Percentiles rank a stretch among this genome's conserved stretches.
phyloP scores from a whole-genome alignment of 2,329 filamentous ascomycete genomes.

The Aspergillus glaucus region DNA sequence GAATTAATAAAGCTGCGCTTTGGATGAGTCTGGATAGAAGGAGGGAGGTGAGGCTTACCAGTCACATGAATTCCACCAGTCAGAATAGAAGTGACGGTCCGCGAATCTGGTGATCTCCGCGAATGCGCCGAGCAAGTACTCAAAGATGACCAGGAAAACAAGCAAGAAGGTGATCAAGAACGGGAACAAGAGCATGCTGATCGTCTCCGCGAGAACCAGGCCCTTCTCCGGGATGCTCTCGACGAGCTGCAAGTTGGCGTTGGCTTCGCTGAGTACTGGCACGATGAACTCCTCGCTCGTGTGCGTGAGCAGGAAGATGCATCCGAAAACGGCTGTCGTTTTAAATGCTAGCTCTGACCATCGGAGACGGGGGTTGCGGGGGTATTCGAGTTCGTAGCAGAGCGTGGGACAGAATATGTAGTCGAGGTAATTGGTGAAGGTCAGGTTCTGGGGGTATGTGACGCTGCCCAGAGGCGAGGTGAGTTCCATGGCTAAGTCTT shows the following conservation, averaged over 20 bases:
- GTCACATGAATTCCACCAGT: conserved; percentile 60
- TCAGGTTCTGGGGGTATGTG: conserved; percentile 86
- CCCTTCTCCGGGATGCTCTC: conserved; percentile 57
- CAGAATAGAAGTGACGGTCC: conserved; percentile 85
- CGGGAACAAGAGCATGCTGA: conserved; percentile 86
- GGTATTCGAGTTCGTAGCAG: conserved; percentile 97
- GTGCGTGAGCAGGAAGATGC: conserved; percentile 88
- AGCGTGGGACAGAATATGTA: conserved; percentile 89
- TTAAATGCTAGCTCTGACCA: conserved; percentile 81
- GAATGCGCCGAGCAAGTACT: conserved; percentile 90
- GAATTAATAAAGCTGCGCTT: not conserved
- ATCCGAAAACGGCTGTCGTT: conserved; percentile 83
- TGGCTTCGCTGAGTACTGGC: conserved; percentile 73
- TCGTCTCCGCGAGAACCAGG: conserved; percentile 80
- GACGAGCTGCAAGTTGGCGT: conserved; percentile 45
- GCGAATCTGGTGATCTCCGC: conserved; percentile 91
- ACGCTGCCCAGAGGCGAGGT: conserved; percentile 84
- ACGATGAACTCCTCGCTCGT: conserved; percentile 93
- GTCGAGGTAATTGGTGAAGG: conserved; percentile 73
- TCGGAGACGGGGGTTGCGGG: conserved; percentile 65
- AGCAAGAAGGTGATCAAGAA: conserved; percentile 95
- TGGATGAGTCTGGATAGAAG: not conserved
- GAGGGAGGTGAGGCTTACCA: conserved; percentile 27
- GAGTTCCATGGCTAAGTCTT: conserved; percentile 82
- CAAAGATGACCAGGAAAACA: conserved; percentile 96